phyloP scores from a whole-genome alignment of 768 basidiomycete species.

The Pleurotus tuber-regium region DNA sequence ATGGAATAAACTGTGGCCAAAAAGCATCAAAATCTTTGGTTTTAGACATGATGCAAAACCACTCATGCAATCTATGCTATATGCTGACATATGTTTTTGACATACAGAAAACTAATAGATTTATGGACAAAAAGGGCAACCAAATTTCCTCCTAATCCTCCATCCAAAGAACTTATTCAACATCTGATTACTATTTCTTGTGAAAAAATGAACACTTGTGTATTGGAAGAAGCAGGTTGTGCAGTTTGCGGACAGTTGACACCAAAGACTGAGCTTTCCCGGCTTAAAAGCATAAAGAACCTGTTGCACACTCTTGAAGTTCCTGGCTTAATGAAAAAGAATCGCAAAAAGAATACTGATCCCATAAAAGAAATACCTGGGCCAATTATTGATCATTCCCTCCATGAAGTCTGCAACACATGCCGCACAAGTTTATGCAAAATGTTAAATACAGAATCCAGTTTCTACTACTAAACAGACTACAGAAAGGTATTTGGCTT shows the following conservation, averaged over 20 bases:
- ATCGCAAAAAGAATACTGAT: background rate
- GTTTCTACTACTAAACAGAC: too few species aligned
- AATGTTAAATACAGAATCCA: too few species aligned
- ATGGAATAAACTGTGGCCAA: background rate
- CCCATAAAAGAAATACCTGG: background rate
- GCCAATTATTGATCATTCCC: background rate
- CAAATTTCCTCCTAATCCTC: background rate
- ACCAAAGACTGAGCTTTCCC: background rate
- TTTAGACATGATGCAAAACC: background rate
- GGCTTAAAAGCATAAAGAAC: background rate
- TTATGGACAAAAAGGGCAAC: background rate
- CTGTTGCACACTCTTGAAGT: conserved; percentile 1
- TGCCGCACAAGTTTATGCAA: conserved; percentile 9
- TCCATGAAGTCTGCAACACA: background rate
- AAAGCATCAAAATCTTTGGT: background rate
- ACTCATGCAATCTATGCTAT: background rate
- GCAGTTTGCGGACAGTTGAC: conserved; percentile 5
- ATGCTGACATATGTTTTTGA: background rate
- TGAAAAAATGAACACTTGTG: background rate
- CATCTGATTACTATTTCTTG: background rate
- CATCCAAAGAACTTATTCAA: background rate
- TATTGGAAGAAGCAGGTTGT: conserved; percentile 5
- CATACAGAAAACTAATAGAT: background rate
- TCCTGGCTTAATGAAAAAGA: background rate
- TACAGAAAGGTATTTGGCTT: too few species aligned